Percentiles rank a stretch among this genome's conserved stretches.
Conservation (phyloP, 768 basidiomycete genomes). For the Mycena filopes region DNA sequence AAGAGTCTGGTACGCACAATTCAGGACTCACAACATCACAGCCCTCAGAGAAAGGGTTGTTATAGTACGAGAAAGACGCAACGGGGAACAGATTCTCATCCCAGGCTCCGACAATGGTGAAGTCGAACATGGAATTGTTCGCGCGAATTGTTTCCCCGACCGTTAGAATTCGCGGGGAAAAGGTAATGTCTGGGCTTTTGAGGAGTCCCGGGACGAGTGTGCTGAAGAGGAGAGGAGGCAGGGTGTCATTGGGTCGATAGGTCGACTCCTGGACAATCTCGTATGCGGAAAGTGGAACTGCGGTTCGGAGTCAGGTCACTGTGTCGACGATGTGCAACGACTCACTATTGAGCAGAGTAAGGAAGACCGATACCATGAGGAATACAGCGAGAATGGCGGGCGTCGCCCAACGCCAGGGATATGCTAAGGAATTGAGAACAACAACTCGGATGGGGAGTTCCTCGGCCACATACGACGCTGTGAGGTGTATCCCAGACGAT, state of each 20-base stretch:
- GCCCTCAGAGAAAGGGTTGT: no score
- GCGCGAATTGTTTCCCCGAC: not conserved
- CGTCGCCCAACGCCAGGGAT: slow-evolving; percentile 21
- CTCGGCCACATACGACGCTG: not conserved
- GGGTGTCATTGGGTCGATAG: not conserved
- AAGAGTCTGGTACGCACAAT: not conserved
- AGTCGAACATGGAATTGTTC: not conserved
- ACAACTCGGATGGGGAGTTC: no score
- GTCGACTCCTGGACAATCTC: not conserved
- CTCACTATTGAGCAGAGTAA: slow-evolving; percentile 9
- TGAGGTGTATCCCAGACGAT: slow-evolving; percentile 11
- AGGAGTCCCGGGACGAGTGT: not conserved
- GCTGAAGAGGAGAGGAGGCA: not conserved
- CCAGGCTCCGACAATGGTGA: not conserved
- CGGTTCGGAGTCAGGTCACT: no score
- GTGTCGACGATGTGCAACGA: no score
- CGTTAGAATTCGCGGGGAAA: not conserved
- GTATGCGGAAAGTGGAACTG: not conserved
- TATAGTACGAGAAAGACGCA: slow-evolving; percentile 1
- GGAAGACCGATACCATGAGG: not conserved
- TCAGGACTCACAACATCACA: not conserved
- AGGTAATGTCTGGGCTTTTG: not conserved
- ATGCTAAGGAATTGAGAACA: no score
- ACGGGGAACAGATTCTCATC: not conserved
- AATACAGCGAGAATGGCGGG: not conserved